Conservation (phyloP, 73 alveolate species). For the Tetrahymena thermophila region DNA sequence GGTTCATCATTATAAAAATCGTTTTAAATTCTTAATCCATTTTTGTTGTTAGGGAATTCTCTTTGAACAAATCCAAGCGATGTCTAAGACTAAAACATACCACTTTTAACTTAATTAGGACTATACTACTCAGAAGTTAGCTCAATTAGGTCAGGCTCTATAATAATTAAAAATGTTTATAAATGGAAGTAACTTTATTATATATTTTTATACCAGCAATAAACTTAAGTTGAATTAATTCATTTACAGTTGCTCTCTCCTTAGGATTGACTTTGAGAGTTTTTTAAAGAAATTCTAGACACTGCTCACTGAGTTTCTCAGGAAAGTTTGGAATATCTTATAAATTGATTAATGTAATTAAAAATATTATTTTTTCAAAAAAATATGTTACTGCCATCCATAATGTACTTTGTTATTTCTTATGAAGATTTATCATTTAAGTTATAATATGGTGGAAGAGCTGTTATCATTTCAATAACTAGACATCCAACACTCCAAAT, state of each 20-base stretch:
- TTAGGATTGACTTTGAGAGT: not conserved
- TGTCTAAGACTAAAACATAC: not conserved
- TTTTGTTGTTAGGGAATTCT: not conserved
- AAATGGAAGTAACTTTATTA: not conserved
- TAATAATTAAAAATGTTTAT: not conserved
- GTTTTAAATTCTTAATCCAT: not conserved
- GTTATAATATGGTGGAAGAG: slow-evolving; percentile 23
- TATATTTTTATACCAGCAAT: not conserved
- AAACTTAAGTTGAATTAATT: not conserved
- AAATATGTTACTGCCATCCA: not conserved
- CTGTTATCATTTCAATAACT: slow-evolving; percentile 36
- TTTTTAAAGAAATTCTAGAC: not conserved
- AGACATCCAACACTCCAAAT: slow-evolving; percentile 44
- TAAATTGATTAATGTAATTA: not conserved
- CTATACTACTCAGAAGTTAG: not conserved
- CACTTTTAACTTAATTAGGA: not conserved
- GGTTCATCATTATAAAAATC: not conserved
- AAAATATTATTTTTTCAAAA: not conserved
- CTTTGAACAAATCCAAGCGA: not conserved
- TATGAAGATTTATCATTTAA: not conserved
- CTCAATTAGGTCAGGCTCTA: not conserved
- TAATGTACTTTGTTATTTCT: not conserved
- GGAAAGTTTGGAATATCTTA: not conserved
- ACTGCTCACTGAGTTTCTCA: not conserved
- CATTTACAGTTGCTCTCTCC: not conserved